Percentiles rank a stretch among this genome's conserved stretches.
Conservation (phyloP, 257 asterid species). For the Nicotiana paniculata region DNA sequence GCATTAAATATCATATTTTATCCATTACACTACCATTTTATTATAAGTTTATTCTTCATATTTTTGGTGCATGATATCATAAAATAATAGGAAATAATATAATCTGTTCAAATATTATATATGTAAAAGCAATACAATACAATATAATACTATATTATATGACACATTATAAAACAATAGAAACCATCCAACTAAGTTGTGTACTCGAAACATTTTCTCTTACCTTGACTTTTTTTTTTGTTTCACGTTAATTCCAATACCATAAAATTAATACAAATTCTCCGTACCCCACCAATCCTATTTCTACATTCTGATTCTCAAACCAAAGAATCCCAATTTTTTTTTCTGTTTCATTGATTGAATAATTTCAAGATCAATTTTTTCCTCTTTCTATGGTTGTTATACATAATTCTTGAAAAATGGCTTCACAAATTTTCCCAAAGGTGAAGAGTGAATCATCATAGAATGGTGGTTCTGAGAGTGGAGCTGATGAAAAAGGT, state of each 20-base stretch:
- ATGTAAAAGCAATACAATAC: no score
- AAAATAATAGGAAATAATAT: no score
- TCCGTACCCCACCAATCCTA: not conserved
- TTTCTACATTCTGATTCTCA: not conserved
- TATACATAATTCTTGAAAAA: not conserved
- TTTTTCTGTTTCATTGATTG: not conserved
- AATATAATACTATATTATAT: no score
- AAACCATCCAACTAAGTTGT: no score
- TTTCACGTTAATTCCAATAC: not conserved
- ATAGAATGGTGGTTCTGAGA: slow-evolving; percentile 45
- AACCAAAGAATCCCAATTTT: not conserved
- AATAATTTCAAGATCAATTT: not conserved
- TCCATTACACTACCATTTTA: no score
- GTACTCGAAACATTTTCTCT: not conserved
- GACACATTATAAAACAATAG: no score
- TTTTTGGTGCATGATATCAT: no score
- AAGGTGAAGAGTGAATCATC: slow-evolving; percentile 36
- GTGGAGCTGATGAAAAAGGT: slow-evolving; percentile 39
- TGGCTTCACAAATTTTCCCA: slow-evolving; percentile 9
- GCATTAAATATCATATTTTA: no score
- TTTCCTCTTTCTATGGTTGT: not conserved
- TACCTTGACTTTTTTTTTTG: not conserved
- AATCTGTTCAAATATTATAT: no score
- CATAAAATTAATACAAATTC: not conserved
- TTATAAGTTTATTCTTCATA: no score